These are phyloP conservation scores for Thuidium tamariscinum DNA, from an alignment of 225 moss, liverwort and hornwort species.

Conservation along the genomic window DNA sequence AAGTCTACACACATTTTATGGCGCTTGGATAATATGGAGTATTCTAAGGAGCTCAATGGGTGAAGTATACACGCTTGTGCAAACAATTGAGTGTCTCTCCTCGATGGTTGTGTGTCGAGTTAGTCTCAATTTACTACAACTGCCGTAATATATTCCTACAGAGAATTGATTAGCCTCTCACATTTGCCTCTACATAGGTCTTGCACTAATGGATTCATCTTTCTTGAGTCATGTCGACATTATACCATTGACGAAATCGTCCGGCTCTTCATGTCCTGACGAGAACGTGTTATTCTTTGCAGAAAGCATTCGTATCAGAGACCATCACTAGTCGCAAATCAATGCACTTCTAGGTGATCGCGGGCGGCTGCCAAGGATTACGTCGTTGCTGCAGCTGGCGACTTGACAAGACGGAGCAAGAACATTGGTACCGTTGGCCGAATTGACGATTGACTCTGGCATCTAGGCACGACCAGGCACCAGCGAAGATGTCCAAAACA, in stretches of 20 bases:
- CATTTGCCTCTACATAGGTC: neutral
- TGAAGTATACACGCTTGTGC: neutral
- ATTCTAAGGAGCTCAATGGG: neutral
- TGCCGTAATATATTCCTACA: neutral
- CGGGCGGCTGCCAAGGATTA: slow-evolving; percentile 21
- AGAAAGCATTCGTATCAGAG: neutral
- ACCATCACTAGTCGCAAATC: neutral
- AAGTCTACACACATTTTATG: neutral
- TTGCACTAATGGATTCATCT: neutral
- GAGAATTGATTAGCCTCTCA: neutral
- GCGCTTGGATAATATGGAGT: neutral
- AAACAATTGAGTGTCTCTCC: neutral
- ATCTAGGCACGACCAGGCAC: neutral
- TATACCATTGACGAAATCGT: neutral
- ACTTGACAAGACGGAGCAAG: neutral
- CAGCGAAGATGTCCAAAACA: slow-evolving; percentile 40
- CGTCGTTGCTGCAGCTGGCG: neutral
- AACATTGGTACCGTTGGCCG: neutral
- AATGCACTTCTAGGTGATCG: slow-evolving; percentile 32
- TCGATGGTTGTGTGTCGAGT: neutral
- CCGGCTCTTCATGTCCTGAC: neutral
- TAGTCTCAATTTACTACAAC: neutral
- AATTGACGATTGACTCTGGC: neutral
- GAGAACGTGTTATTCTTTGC: neutral
- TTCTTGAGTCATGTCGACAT: neutral